These are phyloP conservation scores for Colletotrichum chlorophyti DNA, from an alignment of 2,329 filamentous ascomycete species.

Conservation along the genomic window DNA sequence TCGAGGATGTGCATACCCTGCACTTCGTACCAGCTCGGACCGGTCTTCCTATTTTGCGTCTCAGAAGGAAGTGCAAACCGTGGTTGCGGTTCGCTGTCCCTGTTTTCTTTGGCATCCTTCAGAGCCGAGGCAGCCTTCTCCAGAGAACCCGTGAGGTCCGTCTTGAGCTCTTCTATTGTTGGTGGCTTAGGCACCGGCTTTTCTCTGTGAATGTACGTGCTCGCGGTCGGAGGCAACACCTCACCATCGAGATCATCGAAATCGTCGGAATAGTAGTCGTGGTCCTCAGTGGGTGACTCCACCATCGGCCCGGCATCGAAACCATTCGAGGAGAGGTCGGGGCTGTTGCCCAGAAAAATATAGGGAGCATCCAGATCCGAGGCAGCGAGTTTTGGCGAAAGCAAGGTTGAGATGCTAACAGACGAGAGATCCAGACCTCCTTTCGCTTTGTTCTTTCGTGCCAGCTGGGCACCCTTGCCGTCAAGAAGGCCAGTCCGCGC, in stretches of 20 bases:
- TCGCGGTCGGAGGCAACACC: slow-evolving; percentile 95
- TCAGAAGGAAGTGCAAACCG: background rate
- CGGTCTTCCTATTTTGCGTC: slow-evolving; percentile 44
- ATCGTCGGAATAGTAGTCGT: slow-evolving; percentile 62
- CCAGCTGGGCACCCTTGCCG: slow-evolving; percentile 87
- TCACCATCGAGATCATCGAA: slow-evolving; percentile 72
- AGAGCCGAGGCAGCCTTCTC: slow-evolving; percentile 73
- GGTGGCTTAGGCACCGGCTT: slow-evolving; percentile 85
- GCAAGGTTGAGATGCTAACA: slow-evolving; percentile 42
- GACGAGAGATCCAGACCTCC: slow-evolving; percentile 63
- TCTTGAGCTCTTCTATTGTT: slow-evolving; percentile 78
- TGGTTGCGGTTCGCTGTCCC: slow-evolving; percentile 26
- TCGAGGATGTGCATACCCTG: slow-evolving; percentile 93
- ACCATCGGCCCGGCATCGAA: slow-evolving; percentile 46
- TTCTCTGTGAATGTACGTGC: slow-evolving; percentile 89
- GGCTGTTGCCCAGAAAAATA: slow-evolving; percentile 65
- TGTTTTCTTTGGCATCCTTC: slow-evolving; percentile 58
- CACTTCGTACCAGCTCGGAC: slow-evolving; percentile 80
- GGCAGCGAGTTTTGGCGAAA: slow-evolving; percentile 47
- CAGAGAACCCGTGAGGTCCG: slow-evolving; percentile 70
- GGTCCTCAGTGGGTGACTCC: slow-evolving; percentile 55
- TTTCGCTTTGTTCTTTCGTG: slow-evolving; percentile 72
- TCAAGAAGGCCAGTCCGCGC: slow-evolving; percentile 92
- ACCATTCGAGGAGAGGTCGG: slow-evolving; percentile 54
- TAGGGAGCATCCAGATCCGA: slow-evolving; percentile 66